These are phyloP conservation scores for Tetracladium maxilliforme DNA, from an alignment of 2,329 filamentous ascomycete genomes.

Conservation along the genomic window DNA sequence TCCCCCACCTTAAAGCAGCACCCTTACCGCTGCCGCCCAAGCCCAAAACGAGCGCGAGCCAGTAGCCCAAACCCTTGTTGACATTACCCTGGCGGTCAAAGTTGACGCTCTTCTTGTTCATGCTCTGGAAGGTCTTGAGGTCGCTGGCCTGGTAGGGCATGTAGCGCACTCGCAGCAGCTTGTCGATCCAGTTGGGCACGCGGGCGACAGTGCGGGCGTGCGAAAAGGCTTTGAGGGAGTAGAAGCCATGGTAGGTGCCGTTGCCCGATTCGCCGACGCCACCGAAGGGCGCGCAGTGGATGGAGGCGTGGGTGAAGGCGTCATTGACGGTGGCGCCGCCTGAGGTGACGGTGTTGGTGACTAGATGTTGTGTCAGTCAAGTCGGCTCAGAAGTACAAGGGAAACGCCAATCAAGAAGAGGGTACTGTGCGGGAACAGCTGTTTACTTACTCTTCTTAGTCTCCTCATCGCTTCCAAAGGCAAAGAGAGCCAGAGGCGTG, in stretches of 20 bases:
- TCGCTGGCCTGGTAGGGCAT: slow-evolving; percentile 36
- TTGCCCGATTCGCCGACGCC: slow-evolving; percentile 69
- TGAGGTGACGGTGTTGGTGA: slow-evolving; percentile 47
- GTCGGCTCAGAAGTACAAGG: not conserved
- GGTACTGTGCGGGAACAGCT: not conserved
- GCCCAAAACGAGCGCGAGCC: slow-evolving; percentile 31
- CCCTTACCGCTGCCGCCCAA: slow-evolving; percentile 35
- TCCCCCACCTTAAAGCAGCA: slow-evolving; percentile 35
- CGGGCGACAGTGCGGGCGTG: slow-evolving; percentile 42
- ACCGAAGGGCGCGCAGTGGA: slow-evolving; percentile 65
- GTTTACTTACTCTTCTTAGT: slow-evolving; percentile 48
- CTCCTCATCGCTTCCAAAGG: slow-evolving; percentile 72
- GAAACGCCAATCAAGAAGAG: slow-evolving; percentile 2
- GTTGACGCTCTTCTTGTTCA: slow-evolving; percentile 32
- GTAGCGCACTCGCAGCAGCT: slow-evolving; percentile 51
- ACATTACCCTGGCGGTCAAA: slow-evolving; percentile 46
- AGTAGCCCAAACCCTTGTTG: slow-evolving; percentile 36
- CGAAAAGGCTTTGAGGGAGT: slow-evolving; percentile 55
- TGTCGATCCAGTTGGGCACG: slow-evolving; percentile 54
- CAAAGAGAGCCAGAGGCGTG: slow-evolving; percentile 72
- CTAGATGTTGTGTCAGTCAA: slow-evolving; percentile 15
- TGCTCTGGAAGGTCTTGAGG: slow-evolving; percentile 25
- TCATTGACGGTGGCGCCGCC: slow-evolving; percentile 55
- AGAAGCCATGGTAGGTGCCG: slow-evolving; percentile 64
- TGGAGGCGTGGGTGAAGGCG: slow-evolving; percentile 53